Percentiles rank a stretch among this genome's conserved stretches.
Evolutionary conservation across 1,284 basidiomycete genomes (phyloP).

Genomic region (Leucoagaricus sp.): DNA sequence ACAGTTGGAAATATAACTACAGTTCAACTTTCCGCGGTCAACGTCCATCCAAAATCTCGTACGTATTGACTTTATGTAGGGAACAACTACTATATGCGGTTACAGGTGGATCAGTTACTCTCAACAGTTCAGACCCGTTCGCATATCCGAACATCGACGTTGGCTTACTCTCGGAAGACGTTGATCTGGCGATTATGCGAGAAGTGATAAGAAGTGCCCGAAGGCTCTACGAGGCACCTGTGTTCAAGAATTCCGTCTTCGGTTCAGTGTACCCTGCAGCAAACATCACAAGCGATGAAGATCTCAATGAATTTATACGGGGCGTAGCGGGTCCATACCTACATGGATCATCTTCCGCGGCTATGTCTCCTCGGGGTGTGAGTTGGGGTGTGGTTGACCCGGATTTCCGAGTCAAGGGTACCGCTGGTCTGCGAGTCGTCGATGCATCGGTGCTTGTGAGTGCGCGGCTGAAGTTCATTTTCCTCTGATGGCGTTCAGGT

Average conservation of each 20-base stretch:
- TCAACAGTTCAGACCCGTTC: conserved; percentile 37
- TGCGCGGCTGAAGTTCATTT: no score
- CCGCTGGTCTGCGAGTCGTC: conserved; percentile 38
- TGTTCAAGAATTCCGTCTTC: conserved; percentile 35
- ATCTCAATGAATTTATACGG: conserved; percentile 28
- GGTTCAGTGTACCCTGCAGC: conserved; percentile 10
- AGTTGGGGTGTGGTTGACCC: conserved; percentile 34
- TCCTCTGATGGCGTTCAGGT: no score
- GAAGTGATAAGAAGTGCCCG: conserved; percentile 32
- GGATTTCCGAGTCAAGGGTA: conserved; percentile 41
- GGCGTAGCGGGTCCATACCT: conserved; percentile 12
- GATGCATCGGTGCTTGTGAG: conserved; percentile 39
- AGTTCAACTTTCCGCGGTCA: conserved; percentile 6
- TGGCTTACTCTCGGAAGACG: conserved; percentile 30
- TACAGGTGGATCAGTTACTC: conserved; percentile 34
- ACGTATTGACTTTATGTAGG: background rate
- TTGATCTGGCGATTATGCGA: conserved; percentile 37
- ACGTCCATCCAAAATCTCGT: conserved; percentile 6
- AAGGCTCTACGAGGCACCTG: conserved; percentile 32
- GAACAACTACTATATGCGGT: background rate
- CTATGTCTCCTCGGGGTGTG: conserved; percentile 28
- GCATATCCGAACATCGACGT: conserved; percentile 39
- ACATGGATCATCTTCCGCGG: conserved; percentile 30
- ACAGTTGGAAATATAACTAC: background rate
- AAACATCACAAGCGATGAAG: conserved; percentile 33